Evolutionary conservation across 1,284 basidiomycete genomes (phyloP).

Genomic region (Heterobasidion occidentale): DNA sequence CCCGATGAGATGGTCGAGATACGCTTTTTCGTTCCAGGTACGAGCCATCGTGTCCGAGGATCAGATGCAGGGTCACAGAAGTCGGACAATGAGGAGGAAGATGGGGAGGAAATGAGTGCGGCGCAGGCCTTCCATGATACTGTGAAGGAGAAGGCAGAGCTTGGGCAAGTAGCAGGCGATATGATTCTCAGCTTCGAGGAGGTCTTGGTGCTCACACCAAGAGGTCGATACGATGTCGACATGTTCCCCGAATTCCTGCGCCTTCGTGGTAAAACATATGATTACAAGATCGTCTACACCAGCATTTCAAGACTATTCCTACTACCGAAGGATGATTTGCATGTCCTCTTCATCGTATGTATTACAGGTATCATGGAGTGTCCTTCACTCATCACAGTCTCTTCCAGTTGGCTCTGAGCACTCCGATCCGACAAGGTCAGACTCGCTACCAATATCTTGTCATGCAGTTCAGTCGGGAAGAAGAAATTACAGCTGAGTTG

Average conservation of each 20-base stretch:
- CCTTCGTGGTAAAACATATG: constrained; percentile 95
- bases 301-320: constrained; percentile 91
- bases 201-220: constrained; percentile 92
- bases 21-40: constrained; percentile 92
- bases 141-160: constrained; percentile 95
- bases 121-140: constrained; percentile 96
- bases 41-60: constrained; percentile 46
- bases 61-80: constrained; percentile 76
- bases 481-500: constrained; percentile 94
- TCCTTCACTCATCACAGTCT: neutral
- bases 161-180: constrained; percentile 89
- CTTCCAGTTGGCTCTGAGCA: constrained; percentile 75
- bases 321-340: constrained; percentile 94
- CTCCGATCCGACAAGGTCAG: constrained; percentile 96
- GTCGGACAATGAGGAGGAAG: constrained; percentile 60
- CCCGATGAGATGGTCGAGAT: constrained; percentile 94
- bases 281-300: constrained; percentile 94
- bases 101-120: constrained; percentile 70
- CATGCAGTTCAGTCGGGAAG: constrained; percentile 95
- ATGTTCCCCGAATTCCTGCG: constrained; percentile 95
- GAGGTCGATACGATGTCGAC: constrained; percentile 96
- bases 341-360: constrained; percentile 89
- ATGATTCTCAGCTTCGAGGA: constrained; percentile 95
- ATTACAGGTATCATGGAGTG: constrained; percentile 2
- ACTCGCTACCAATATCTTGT: constrained; percentile 97